A percentile compares a stretch with the other conserved stretches of the same genome.
Conservation (phyloP, 768 basidiomycete genomes). For the Psilocybe azurescens region DNA sequence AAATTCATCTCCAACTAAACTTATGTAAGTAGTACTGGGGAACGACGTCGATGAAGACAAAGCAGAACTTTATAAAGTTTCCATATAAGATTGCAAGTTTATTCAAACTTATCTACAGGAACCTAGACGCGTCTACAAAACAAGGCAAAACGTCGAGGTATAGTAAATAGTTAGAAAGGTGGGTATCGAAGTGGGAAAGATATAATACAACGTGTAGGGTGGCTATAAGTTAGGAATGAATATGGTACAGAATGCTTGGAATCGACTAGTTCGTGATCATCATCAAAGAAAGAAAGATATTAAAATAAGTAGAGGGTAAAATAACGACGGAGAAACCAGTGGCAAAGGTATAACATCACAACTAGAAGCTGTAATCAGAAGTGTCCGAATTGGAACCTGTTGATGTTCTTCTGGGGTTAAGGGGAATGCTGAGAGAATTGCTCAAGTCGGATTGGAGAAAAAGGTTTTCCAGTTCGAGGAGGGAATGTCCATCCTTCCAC, state of each 20-base stretch:
- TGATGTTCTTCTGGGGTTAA: constrained; percentile 28
- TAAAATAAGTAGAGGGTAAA: constrained; percentile 3
- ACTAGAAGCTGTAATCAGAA: constrained; percentile 32
- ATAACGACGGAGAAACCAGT: constrained; percentile 1
- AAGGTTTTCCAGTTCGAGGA: constrained; percentile 64
- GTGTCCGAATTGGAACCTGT: constrained; percentile 38
- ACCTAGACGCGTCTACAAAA: background rate
- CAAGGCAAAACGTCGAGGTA: background rate
- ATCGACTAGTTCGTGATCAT: background rate
- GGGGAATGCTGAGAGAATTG: constrained; percentile 17
- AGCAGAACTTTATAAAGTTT: background rate
- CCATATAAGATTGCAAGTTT: background rate
- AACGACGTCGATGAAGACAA: background rate
- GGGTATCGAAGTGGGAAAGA: constrained; percentile 6
- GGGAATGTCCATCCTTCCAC: constrained; percentile 66
- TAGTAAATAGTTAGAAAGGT: background rate
- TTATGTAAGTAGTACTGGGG: background rate
- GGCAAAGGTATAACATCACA: background rate
- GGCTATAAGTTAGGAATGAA: constrained; percentile 14
- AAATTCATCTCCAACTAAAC: background rate
- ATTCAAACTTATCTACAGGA: background rate
- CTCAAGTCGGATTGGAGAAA: constrained; percentile 29
- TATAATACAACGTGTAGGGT: constrained; percentile 8
- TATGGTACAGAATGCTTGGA: constrained; percentile 11
- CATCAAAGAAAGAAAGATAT: background rate